Conservation (phyloP, 2,329 filamentous ascomycete species). For the Fusarium virguliforme region DNA sequence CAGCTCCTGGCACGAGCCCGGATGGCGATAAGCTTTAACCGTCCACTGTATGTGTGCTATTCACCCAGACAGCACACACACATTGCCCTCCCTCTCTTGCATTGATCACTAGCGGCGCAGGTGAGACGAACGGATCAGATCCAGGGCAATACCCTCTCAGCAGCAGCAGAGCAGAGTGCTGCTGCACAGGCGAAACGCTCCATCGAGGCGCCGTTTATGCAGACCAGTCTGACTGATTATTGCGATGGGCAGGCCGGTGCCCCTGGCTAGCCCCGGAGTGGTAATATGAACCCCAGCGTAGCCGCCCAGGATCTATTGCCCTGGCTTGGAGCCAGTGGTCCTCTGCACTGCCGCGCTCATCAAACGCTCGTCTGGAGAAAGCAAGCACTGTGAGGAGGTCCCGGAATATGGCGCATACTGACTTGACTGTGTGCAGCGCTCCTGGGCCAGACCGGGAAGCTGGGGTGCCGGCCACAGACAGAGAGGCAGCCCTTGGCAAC, state of each 20-base stretch:
- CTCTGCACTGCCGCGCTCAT: constrained; percentile 15
- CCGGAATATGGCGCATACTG: constrained; percentile 9
- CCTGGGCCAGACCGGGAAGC: constrained; percentile 11
- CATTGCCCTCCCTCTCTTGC: neutral
- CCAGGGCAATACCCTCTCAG: constrained; percentile 10
- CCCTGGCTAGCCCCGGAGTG: constrained; percentile 32
- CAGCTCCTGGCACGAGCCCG: neutral
- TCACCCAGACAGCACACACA: constrained; percentile 15
- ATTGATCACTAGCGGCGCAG: constrained; percentile 18
- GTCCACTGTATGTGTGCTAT: neutral
- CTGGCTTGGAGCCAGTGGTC: constrained; percentile 17
- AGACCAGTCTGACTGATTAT: constrained; percentile 37
- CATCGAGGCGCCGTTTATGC: constrained; percentile 41
- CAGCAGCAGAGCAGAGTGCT: constrained; percentile 5
- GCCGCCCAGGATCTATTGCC: constrained; percentile 21
- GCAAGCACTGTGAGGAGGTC: constrained; percentile 1
- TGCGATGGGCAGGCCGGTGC: constrained; percentile 38
- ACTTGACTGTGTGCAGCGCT: constrained; percentile 11
- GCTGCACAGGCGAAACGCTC: constrained; percentile 37
- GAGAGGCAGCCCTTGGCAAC: constrained; percentile 17
- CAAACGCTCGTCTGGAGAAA: constrained; percentile 7
- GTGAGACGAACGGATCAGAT: constrained; percentile 27
- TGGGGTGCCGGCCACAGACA: neutral
- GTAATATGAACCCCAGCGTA: constrained; percentile 22
- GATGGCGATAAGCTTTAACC: neutral